A percentile compares a stretch with the other conserved stretches of the same genome.
These are phyloP conservation scores for Noccaea caerulescens DNA, from an alignment of 345 rosid species.

Conservation along the genomic window DNA sequence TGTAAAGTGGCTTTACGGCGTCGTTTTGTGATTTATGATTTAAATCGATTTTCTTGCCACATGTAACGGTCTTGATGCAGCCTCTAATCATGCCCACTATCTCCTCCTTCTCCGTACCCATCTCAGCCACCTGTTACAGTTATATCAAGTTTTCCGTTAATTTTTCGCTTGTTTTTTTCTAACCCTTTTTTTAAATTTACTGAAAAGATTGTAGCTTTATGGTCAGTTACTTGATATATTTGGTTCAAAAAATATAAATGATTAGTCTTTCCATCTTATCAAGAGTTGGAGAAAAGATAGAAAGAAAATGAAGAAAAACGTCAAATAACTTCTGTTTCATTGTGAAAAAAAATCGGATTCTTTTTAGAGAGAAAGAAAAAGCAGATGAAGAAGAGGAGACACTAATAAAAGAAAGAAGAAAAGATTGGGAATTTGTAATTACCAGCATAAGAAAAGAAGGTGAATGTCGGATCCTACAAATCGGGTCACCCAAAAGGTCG, in stretches of 20 bases:
- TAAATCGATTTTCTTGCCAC: conserved; percentile 59
- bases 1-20: conserved; percentile 46
- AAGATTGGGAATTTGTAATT: conserved; percentile 1
- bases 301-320: background rate
- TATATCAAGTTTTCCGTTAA: background rate
- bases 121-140: conserved; percentile 87
- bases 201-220: conserved; percentile 25
- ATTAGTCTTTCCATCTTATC: conserved; percentile 42
- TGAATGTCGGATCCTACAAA: conserved; percentile 98
- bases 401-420: background rate
- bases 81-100: conserved; percentile 98
- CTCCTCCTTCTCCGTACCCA: conserved; percentile 55
- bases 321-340: background rate
- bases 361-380: background rate
- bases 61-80: conserved; percentile 91
- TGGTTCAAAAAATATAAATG: conserved; percentile 9
- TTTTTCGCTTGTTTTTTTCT: background rate
- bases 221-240: conserved; percentile 16
- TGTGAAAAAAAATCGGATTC: background rate
- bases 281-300: conserved; percentile 7
- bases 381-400: conserved; percentile 17
- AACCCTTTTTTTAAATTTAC: background rate
- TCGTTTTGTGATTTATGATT: conserved; percentile 35
- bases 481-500: conserved; percentile 97
- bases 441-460: conserved; percentile 99